A percentile compares a stretch with the other conserved stretches of the same genome.
Conservation (phyloP, 2,329 filamentous ascomycete species). For the Phialophora verrucosa region DNA sequence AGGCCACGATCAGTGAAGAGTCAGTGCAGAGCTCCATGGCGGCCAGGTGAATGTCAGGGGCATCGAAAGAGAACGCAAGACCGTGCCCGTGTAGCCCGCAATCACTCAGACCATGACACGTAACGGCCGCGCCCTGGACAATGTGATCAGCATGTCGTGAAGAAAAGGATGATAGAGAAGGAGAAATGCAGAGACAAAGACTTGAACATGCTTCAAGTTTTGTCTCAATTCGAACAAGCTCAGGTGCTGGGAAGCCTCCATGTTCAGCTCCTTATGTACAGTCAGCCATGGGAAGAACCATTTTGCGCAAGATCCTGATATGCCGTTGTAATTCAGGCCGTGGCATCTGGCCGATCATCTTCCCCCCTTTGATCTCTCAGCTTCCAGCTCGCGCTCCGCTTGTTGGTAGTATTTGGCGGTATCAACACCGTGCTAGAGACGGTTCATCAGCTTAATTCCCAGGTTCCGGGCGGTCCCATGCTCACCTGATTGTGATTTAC, state of each 20-base stretch:
- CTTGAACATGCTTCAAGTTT: not conserved
- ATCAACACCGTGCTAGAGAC: slow-evolving; percentile 82
- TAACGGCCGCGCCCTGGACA: not conserved
- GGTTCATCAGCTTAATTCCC: slow-evolving; percentile 29
- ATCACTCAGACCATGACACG: not conserved
- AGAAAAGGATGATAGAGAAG: not conserved
- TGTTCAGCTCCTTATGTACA: slow-evolving; percentile 27
- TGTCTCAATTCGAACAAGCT: not conserved
- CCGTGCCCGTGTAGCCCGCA: not conserved
- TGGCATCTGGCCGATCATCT: slow-evolving; percentile 5
- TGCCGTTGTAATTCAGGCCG: not conserved
- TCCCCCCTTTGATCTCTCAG: slow-evolving; percentile 57
- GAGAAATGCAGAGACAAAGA: not conserved
- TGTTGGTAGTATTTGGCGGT: slow-evolving; percentile 98
- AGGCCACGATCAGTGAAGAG: not conserved
- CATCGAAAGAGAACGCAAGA: not conserved
- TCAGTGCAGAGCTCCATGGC: not conserved
- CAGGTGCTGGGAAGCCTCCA: not conserved
- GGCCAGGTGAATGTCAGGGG: not conserved
- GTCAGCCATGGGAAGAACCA: slow-evolving; percentile 9
- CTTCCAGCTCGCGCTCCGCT: slow-evolving; percentile 90
- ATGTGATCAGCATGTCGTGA: not conserved
- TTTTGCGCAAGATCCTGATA: not conserved
- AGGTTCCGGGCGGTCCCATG: slow-evolving; percentile 13
- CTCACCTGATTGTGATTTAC: slow-evolving; percentile 82